phyloP scores from a whole-genome alignment of 176 grass and related monocot genomes.

The Chrysopogon serrulatus region DNA sequence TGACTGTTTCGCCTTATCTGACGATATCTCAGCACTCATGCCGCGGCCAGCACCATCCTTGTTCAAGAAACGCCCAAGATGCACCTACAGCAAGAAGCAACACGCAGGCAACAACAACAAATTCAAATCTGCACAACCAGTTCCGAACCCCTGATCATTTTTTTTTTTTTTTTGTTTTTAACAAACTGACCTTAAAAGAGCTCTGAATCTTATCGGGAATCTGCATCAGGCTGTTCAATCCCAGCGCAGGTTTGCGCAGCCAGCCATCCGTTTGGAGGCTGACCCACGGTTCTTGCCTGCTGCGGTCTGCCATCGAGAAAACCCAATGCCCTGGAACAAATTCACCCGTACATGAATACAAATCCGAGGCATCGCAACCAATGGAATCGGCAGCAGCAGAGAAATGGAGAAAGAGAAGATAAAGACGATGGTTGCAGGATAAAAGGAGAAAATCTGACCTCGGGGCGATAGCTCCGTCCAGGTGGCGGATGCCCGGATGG shows the following conservation, averaged over 20 bases:
- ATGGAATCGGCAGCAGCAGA: background rate
- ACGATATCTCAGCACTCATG: background rate
- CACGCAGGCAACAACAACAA: slow-evolving; percentile 10
- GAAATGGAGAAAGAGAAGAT: background rate
- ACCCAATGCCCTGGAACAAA: background rate
- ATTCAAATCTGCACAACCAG: background rate
- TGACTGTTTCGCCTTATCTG: slow-evolving; percentile 13
- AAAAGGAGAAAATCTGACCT: slow-evolving; percentile 8
- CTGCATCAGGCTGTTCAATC: slow-evolving; percentile 40
- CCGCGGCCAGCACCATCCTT: slow-evolving; percentile 12
- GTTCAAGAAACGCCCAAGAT: slow-evolving; percentile 47
- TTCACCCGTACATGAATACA: background rate
- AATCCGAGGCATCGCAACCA: background rate
- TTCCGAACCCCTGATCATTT: background rate
- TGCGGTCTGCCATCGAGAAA: slow-evolving; percentile 42
- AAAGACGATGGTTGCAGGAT: background rate
- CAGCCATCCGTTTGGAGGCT: background rate
- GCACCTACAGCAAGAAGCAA: slow-evolving; percentile 29
- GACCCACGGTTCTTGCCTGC: background rate
- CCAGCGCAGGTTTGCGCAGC: slow-evolving; percentile 5
- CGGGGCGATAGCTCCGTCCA: background rate
- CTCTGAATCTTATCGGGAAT: slow-evolving; percentile 61
- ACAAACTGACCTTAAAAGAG: slow-evolving; percentile 43
- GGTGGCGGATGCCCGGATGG: background rate
- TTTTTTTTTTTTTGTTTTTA: slow-evolving; percentile 2